phyloP scores from a whole-genome alignment of 768 basidiomycete species.

The Leccinum pellstonianum region DNA sequence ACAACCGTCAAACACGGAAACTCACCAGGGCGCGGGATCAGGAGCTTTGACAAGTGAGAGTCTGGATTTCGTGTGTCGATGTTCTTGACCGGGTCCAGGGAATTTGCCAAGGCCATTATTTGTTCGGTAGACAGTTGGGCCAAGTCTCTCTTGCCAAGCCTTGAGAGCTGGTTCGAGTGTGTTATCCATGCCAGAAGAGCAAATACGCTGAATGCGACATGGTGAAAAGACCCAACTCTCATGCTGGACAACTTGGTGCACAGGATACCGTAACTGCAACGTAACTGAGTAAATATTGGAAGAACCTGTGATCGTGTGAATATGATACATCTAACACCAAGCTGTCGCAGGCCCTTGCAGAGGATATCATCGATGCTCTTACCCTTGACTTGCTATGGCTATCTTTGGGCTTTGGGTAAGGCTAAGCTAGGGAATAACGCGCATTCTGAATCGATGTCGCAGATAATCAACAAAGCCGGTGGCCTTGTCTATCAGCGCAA shows the following conservation, averaged over 20 bases:
- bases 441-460: constrained; percentile 14
- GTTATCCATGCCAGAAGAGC: constrained; percentile 22
- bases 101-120: constrained; percentile 48
- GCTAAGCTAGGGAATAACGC: constrained; percentile 4
- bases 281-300: neutral
- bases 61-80: constrained; percentile 62
- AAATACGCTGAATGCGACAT: constrained; percentile 11
- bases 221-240: constrained; percentile 12
- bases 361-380: neutral
- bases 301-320: constrained; percentile 15
- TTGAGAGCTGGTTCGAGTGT: constrained; percentile 30
- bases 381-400: constrained; percentile 49
- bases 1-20: constrained; percentile 28
- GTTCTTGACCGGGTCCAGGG: constrained; percentile 65
- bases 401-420: constrained; percentile 82
- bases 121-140: constrained; percentile 47
- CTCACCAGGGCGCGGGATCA: constrained; percentile 80
- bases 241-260: constrained; percentile 8
- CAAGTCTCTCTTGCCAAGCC: constrained; percentile 38
- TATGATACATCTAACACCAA: neutral
- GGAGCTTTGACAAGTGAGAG: constrained; percentile 77
- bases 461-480: constrained; percentile 98
- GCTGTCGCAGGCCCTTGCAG: neutral
- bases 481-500: constrained; percentile 93
- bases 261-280: too few relatives aligned